Base-by-base conservation (phyloP, 1,284 basidiomycete species). In the Meripilus lineatus region DNA sequence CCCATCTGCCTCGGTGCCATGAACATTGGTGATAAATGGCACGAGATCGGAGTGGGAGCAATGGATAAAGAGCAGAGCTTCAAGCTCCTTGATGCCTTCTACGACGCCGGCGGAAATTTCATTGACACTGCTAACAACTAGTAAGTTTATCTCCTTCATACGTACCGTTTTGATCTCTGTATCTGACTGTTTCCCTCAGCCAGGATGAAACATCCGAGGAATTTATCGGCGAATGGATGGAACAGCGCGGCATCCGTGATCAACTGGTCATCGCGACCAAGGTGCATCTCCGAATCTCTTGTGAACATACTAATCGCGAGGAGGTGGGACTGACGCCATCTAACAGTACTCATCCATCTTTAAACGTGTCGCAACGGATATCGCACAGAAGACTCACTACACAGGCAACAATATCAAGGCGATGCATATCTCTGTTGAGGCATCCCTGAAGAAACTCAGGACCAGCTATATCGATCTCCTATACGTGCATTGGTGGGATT, bases 91-190 rank as follows among this genome's bases (percentile, higher is more conserved):
- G 70, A 79, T 40, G 66, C 72, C 0, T 77, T 60, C 46, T 73
- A 59, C 32, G 66, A 74, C 26, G 65, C 60, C 3, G 71, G 68
- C n/a, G 74, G 77, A 14, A 79, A 78, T 51, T 76, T 77, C 42
- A 75, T 80, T 46, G 76, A 79, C 47, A 79, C 75, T 0, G 65
- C 77, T 10, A 75, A 70, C 43, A 61, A 54, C 46, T 75, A 77
- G 74, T 68, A 50, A 32, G 69, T 55, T 5, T 21, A 11, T 11
- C 35, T 38, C n/a, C 13, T 23, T 15, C 7, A 24, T 13, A 7
- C 10, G 20, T 8, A 26, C 4, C n/a, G 11, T 22, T 14, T 26
- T 25, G 15, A 22, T 11, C 22, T 44, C 40, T 24, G n/a, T 4
- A n/a, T 20, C n/a, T 24, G 26, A 32, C 35, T 24, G 2, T 1